Evolutionary conservation across 23 red algal genomes (phyloP).

Genomic region (Gracilaria gracilis): DNA sequence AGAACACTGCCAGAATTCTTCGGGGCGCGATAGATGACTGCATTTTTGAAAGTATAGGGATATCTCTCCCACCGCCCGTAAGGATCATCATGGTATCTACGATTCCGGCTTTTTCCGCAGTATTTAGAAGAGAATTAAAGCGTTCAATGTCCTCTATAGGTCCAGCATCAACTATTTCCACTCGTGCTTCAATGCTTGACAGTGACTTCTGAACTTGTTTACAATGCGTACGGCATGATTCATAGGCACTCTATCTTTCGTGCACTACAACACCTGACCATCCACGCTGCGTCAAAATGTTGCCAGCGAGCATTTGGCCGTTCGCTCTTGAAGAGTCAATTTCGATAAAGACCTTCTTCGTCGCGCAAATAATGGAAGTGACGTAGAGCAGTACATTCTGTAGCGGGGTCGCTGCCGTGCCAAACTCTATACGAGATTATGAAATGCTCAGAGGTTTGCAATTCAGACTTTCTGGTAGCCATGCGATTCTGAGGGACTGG

Average conservation of each 20-base stretch:
- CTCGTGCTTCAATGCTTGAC: not conserved
- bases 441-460: slow-evolving; percentile 5
- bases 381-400: slow-evolving; percentile 32
- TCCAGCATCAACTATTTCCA: slow-evolving; percentile 34
- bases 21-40: not conserved
- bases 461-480: slow-evolving; percentile 3
- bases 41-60: not conserved
- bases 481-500: not conserved
- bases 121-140: not conserved
- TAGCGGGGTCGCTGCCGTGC: not conserved
- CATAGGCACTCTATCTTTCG: slow-evolving; percentile 27
- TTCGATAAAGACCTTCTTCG: slow-evolving; percentile 15
- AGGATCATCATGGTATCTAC: slow-evolving; percentile 10
- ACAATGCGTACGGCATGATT: slow-evolving; percentile 4
- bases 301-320: not conserved
- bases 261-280: slow-evolving; percentile 6
- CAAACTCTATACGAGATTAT: not conserved
- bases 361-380: not conserved
- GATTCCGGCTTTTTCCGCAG: not conserved
- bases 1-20: slow-evolving; percentile 22
- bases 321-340: slow-evolving; percentile 10
- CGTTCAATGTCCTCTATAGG: not conserved
- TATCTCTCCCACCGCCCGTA: slow-evolving; percentile 21
- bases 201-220: slow-evolving; percentile 4
- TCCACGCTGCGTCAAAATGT: not conserved